Evolutionary conservation across 805 yeast genomes (phyloP), one percentile per base, ranked within the genome.

Genomic region (Zygoascus flipseniorum): DNA sequence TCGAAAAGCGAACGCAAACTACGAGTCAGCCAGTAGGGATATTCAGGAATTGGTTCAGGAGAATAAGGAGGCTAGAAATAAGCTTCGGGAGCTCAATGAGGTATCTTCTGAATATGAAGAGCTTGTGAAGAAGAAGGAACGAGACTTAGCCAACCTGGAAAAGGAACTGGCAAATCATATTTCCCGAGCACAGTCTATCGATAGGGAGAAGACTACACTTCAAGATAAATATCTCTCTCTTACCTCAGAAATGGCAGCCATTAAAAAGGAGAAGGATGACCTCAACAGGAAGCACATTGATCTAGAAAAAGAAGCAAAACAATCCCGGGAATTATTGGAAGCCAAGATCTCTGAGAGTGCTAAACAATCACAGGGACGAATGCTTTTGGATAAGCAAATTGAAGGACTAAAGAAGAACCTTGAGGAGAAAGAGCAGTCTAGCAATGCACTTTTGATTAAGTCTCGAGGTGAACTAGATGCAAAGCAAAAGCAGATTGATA

Each of bases 291-390:
- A 49, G 31, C 51, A 51, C 31, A 19, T 49, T 8, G 45, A 47
- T 18, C 63, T 81, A 23, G 77, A 79, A 56, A 74, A 72, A 42
- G 79, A 77, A 47, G 74, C 76, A 6, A 63, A 60, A 45, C 75
- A 75, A 56, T 72, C 77, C 8, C 71, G 69, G 45, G 68, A 68
- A 4, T 58, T 77, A 8, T 61, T 76, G 39, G 76, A 76, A 49
- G 69, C 69, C 41, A 74, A 48, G 31, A 57, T 58, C 20, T 51
- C 60, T 11, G 60, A 57, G 32, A 55, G 59, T 43, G 52, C 47
- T 41, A 56, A 61, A 42, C 47, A 55, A 31, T 48, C 52, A 8
- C 50, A 59, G 45, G 58, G 61, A 35, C 52, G 55, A 19, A 51
- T 54, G 52, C 52, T 58, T 20, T 56, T 62, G 10, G 55, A 59